Evolutionary conservation across 768 basidiomycete species (phyloP).

Genomic region (Tylopilus felleus): DNA sequence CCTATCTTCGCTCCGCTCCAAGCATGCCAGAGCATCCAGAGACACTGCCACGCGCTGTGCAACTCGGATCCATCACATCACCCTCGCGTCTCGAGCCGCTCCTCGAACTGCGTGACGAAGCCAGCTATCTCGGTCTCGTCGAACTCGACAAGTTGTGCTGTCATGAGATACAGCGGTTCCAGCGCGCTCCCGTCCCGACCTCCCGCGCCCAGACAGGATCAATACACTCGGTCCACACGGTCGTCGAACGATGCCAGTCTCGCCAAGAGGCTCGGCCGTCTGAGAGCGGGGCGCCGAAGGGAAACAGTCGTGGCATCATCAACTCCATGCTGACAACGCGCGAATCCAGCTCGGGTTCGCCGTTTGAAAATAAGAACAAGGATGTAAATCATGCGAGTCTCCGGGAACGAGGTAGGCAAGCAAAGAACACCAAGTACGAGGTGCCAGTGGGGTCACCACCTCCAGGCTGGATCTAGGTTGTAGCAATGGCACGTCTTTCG

Average conservation of each 20-base stretch:
- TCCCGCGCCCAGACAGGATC: slow-evolving; percentile 51
- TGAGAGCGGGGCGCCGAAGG: slow-evolving; percentile 5
- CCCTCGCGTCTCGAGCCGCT: slow-evolving; percentile 58
- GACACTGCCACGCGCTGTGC: slow-evolving; percentile 57
- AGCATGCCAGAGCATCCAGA: slow-evolving; percentile 45
- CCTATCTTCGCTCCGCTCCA: slow-evolving; percentile 63
- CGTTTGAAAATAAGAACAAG: slow-evolving; percentile 11
- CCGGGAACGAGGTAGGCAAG: slow-evolving; percentile 16
- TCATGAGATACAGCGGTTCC: slow-evolving; percentile 59
- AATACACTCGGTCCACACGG: slow-evolving; percentile 56
- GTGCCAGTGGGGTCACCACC: slow-evolving; percentile 29
- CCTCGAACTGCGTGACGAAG: slow-evolving; percentile 77
- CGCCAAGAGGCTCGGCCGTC: slow-evolving; percentile 9
- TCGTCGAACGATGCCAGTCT: slow-evolving; percentile 51
- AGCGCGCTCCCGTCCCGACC: slow-evolving; percentile 34
- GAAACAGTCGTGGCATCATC: neutral
- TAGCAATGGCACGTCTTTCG: neutral
- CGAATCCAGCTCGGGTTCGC: slow-evolving; percentile 7
- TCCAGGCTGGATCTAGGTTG: slow-evolving; percentile 47
- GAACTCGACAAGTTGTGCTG: slow-evolving; percentile 62
- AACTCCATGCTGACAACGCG: neutral
- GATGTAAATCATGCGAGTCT: neutral
- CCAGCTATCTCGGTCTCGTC: slow-evolving; percentile 67
- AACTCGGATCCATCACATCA: slow-evolving; percentile 42
- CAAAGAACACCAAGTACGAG: neutral